These are phyloP conservation scores for Rasamsonia emersonii DNA, from an alignment of 2,329 filamentous ascomycete genomes.

Conservation along the genomic window DNA sequence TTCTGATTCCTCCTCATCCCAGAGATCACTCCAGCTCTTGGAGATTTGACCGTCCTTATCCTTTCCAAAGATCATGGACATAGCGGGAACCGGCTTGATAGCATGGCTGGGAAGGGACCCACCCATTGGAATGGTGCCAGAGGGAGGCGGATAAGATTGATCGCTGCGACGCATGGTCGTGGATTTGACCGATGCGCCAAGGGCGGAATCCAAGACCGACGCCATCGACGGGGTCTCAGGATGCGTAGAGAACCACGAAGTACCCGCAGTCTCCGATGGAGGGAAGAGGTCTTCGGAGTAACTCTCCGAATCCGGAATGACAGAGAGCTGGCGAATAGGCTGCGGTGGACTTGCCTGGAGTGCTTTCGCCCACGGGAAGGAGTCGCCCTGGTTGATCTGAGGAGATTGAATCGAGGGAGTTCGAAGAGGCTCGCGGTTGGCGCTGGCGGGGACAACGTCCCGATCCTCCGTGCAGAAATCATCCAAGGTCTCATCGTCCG, in stretches of 20 bases:
- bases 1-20: conserved; percentile 82
- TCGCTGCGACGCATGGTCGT: conserved; percentile 44
- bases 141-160: conserved; percentile 39
- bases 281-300: conserved; percentile 82
- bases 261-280: conserved; percentile 56
- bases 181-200: conserved; percentile 74
- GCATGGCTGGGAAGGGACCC: conserved; percentile 65
- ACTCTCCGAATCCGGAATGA: conserved; percentile 68
- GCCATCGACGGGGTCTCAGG: conserved; percentile 71
- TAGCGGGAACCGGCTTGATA: conserved; percentile 53
- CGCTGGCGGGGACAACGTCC: conserved; percentile 65
- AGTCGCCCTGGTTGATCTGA: conserved; percentile 62
- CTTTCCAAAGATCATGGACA: conserved; percentile 72
- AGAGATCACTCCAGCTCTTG: conserved; percentile 99
- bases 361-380: conserved; percentile 93
- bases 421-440: conserved; percentile 88
- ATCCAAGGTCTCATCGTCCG: conserved; percentile 79
- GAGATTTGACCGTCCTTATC: conserved; percentile 66
- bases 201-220: conserved; percentile 73
- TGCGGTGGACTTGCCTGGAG: conserved; percentile 67
- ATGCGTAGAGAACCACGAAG: conserved; percentile 70
- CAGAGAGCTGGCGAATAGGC: conserved; percentile 72
- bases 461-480: conserved; percentile 85
- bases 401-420: conserved; percentile 92
- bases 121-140: conserved; percentile 63